Conservation (phyloP, 1,284 basidiomycete genomes). For the Puccinia hordei region DNA sequence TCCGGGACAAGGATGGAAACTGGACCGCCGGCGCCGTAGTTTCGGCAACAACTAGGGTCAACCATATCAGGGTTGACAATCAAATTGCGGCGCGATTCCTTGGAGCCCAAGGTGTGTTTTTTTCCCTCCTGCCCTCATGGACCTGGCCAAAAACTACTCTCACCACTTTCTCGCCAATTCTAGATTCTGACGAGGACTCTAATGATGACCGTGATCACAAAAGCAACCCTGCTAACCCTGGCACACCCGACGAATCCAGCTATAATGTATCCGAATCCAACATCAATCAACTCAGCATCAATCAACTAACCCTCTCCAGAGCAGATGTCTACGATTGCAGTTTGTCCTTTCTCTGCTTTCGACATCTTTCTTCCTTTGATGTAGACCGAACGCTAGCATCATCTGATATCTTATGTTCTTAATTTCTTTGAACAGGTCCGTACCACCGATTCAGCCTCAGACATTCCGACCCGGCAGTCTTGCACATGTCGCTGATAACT, state of each 20-base stretch:
- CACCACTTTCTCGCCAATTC: background rate
- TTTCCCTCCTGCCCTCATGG: background rate
- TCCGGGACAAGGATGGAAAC: background rate
- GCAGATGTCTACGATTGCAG: background rate
- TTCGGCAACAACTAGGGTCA: background rate
- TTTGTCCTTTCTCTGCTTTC: background rate
- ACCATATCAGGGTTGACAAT: background rate
- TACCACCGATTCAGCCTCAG: conserved; percentile 12
- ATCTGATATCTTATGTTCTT: background rate
- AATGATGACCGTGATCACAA: background rate
- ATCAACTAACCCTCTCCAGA: no score
- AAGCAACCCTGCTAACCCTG: background rate
- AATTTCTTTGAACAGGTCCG: conserved; percentile 20
- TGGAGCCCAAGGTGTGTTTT: conserved; percentile 13
- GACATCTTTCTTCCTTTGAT: background rate
- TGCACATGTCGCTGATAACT: conserved; percentile 35
- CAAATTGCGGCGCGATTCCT: background rate
- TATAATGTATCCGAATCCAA: background rate
- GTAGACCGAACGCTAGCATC: background rate
- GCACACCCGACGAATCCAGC: background rate
- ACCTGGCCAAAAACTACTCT: background rate
- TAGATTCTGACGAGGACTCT: background rate
- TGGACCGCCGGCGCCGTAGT: conserved; percentile 16
- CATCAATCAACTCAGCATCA: no score
- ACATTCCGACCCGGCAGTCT: background rate